Base-by-base conservation (phyloP, 352 stramenopile genomes). In the Globisporangium perplexum region DNA sequence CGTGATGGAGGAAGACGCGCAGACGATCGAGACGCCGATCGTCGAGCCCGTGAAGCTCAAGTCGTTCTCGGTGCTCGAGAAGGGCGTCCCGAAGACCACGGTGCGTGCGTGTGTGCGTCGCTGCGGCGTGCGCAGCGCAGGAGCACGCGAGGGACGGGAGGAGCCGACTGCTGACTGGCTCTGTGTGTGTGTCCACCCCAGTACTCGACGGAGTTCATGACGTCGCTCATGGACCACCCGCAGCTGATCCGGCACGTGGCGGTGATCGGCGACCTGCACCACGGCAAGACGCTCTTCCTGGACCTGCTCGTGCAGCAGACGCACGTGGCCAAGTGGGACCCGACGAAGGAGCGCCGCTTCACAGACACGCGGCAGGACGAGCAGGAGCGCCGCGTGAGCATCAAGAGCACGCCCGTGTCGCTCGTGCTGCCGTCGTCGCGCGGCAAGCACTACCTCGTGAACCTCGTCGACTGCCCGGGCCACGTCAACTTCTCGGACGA, bases 401-500 rank as follows among this genome's bases (percentile, higher is more conserved):
- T 99, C 66, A 98, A 98, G 65, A 98, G 88, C 55, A 98, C 88
- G 33, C 96, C 97, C 33, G 83, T 99, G 47, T 98, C 96, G 10
- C 68, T 99, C 5, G 85, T 98, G 53, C 70, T 99, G 30, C 82
- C 94, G 20, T 91, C 96, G 50, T 96, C 86, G 15, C 71, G 85
- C 22, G 95, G 95, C 8, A 99, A 99, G 72, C 93, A 92, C 41
- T 99, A 90, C 69, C 60, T 98, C 39, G 55, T 99, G 0, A 99
- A 98, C 47, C 53, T 98, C 0, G 65, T 99, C 47, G 97, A 99
- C 74, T 98, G 91, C 74, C 96, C 97, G 0, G 97, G 97, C 20
- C 97, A 99, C 68, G 77, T 97, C 1, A 97, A 99, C 73, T 99
- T 99, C 68, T 96, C 93, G 35, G 96, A 98, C 64, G 96, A 99